Conservation (phyloP, 2,329 filamentous ascomycete species). For the Mycogone perniciosa region DNA sequence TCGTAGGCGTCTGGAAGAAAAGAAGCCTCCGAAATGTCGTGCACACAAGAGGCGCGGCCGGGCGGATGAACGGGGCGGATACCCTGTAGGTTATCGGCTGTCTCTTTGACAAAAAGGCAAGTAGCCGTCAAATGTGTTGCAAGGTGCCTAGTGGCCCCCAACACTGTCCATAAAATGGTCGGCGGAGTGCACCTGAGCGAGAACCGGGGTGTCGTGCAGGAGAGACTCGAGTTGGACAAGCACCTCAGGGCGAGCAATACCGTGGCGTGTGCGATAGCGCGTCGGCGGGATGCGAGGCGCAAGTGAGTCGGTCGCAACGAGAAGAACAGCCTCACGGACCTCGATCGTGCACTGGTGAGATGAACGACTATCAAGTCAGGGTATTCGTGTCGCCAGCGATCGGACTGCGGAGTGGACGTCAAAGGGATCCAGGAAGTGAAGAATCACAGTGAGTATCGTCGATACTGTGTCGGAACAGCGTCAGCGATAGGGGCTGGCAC, state of each 20-base stretch:
- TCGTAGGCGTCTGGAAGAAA: background rate
- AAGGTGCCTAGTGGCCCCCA: constrained; percentile 27
- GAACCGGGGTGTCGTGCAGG: background rate
- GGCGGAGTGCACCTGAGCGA: constrained; percentile 1
- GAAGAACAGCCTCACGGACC: background rate
- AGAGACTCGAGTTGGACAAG: constrained; percentile 2
- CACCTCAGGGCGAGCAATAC: background rate
- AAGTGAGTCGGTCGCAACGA: background rate
- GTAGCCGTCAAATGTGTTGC: constrained; percentile 19
- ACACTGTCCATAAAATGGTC: constrained; percentile 26
- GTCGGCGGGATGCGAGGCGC: background rate
- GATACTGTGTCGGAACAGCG: constrained; percentile 3
- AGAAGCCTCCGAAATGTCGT: background rate
- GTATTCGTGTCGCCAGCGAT: constrained; percentile 9
- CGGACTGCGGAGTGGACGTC: constrained; percentile 6
- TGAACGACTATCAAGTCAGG: constrained; percentile 2
- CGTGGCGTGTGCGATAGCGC: background rate
- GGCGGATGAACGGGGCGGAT: background rate
- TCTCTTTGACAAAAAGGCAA: constrained; percentile 15
- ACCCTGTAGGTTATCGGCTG: constrained; percentile 3
- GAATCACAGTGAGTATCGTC: background rate
- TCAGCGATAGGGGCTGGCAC: background rate
- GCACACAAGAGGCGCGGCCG: background rate
- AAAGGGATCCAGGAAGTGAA: constrained; percentile 5
- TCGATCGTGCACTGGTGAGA: background rate